Percentiles rank a stretch among this genome's conserved stretches.
Evolutionary conservation across 148 eudicot species (phyloP).

Genomic region (Rhododendron simsii): DNA sequence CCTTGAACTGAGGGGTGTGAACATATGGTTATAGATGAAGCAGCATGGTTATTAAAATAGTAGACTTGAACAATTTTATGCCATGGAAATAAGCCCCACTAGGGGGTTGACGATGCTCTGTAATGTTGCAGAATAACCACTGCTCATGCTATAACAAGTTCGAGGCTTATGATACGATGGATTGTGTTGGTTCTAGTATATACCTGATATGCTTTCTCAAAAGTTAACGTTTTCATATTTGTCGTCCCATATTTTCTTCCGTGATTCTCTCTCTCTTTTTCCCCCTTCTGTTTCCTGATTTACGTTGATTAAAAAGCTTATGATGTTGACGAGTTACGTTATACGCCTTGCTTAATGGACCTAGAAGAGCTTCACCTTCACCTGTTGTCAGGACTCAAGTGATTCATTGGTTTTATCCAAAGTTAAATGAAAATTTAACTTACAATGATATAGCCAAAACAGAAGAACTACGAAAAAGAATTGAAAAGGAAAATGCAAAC

Average conservation of each 20-base stretch:
- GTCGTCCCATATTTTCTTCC: background rate
- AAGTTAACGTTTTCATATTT: background rate
- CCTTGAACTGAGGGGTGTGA: background rate
- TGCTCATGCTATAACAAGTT: background rate
- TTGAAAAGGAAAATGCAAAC: background rate
- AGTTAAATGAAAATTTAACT: background rate
- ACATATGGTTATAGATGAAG: background rate
- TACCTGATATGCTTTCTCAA: background rate
- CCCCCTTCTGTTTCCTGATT: background rate
- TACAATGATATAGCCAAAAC: background rate
- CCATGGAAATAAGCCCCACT: background rate
- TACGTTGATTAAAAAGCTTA: background rate
- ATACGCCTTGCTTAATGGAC: background rate
- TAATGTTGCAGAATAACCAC: background rate
- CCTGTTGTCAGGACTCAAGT: background rate
- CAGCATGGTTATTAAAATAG: background rate
- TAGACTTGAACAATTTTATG: background rate
- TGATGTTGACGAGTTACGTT: background rate
- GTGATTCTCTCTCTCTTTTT: background rate
- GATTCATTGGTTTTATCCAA: background rate
- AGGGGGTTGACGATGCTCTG: background rate
- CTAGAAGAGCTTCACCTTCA: slow-evolving; percentile 10
- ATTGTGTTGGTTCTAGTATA: background rate
- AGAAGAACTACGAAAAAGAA: background rate
- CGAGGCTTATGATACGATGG: background rate